Evolutionary conservation across 2,329 filamentous ascomycete genomes (phyloP), one percentile per base, ranked within the genome.

Genomic region (Aspergillus calidoustus): DNA sequence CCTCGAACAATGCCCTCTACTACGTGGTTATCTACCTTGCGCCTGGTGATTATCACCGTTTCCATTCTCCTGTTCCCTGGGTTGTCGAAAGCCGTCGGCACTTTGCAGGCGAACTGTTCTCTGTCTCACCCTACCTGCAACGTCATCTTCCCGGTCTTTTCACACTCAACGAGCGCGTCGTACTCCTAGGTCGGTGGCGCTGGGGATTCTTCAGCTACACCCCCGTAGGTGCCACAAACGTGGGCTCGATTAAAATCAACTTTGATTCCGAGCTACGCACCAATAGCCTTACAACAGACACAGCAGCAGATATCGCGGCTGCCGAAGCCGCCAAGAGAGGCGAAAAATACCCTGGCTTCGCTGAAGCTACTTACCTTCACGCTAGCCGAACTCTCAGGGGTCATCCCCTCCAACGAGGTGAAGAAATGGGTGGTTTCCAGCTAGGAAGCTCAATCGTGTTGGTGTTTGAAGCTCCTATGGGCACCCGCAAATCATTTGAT

Each of bases 341-440:
- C 3, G 91, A 97, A 77, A 85, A 88, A 1, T 96, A 97, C 74
- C 86, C 88, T n/a, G 95, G 95, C 1, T 99, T 93, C 73, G 88
- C 91, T 0, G 95, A 99, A 79, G 96, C 95, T 7, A 93, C 91
- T 2, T 99, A 99, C 73, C 86, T 86, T 50, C 84, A 83, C 17
- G 92, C 94, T 1, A 96, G 91, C 71, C 79, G 83, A 3, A 86
- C 97, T 2, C 83, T 99, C 0, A 87, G 87, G 22, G 95, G 96
- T 2, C 89, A 98, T 74, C 90, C 94, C 1, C 81, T 99, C 59
- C 87, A 89, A 65, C 85, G 91, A 49, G 95, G 95, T 41, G 94
- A 98, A 74, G 95, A 99, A 78, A 98, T 99, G 93, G 95, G 95
- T 58, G 96, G 95, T 0, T 99, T 99, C 80, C 92, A 96, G 81